Evolutionary conservation across 305 asterid genomes (phyloP), one percentile per base, ranked within the genome.

Genomic region (Solanum hybrid): DNA sequence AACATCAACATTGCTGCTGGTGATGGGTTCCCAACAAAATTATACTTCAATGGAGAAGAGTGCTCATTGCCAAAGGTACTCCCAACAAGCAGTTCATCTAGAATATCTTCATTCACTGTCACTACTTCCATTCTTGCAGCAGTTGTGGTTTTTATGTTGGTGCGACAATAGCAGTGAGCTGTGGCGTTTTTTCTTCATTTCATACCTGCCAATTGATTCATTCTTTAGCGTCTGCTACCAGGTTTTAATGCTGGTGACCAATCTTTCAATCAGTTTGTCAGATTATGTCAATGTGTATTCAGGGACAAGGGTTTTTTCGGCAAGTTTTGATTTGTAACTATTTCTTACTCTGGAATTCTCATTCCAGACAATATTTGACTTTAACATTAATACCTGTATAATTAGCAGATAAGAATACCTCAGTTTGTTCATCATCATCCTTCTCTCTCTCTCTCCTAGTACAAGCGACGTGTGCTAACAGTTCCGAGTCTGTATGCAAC

Each of bases 41-140:
- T 97, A n/a, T 95, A 89, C 95, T 97, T 97, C 94, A 97, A 97
- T 5, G 98, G 99, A 27, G 99, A 96, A 91, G 98, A 97, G 90
- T 97, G 99, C 79, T 93, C 99, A 12, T 89, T 96, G 51, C 99
- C 99, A 0, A 89, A 81, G 7, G 37, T 96, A 81, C 92, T 96
- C 27, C 99, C 99, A 10, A 72, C 87, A 13, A 95, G 94, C 92
- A 65, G 39, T 86, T 93, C 95, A 11, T 36, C 82, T 79, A 93
- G 90, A 32, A 89, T 92, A 1, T 91, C 95, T 8, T 90, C 96
- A 3, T 26, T 90, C 17, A 27, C 72, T 88, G 61, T 89, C 27
- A 77, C 87, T 29, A 70, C 92, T 13, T 61, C 94, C 70, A 12
- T 91, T 72, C 36, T 93, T 57, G 70, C 70, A 34, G 91, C 90